phyloP scores from a whole-genome alignment of 1,284 basidiomycete species.

The Heterobasidion parviporum region DNA sequence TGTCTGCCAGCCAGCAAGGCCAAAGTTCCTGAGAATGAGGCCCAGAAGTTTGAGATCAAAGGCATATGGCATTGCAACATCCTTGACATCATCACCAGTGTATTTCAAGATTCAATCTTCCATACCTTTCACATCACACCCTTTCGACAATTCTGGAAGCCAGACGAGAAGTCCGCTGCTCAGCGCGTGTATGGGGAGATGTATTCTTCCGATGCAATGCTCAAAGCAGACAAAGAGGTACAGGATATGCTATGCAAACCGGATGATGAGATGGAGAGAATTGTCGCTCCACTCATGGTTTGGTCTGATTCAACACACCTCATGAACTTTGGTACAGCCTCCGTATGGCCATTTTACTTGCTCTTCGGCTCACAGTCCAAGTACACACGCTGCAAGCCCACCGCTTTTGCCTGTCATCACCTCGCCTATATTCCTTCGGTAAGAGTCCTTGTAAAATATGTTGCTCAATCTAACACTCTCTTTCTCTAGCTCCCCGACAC shows the following conservation, averaged over 20 bases:
- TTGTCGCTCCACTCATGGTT: not conserved
- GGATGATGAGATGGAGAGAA: not conserved
- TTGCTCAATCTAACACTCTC: not conserved
- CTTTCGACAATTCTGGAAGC: not conserved
- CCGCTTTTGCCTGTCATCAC: not conserved
- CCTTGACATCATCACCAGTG: not conserved
- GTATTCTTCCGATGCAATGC: not conserved
- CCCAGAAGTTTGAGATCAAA: too few species aligned
- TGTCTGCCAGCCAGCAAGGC: too few species aligned
- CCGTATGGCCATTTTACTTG: not conserved
- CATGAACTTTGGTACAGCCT: not conserved
- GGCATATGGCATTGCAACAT: not conserved
- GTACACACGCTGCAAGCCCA: not conserved
- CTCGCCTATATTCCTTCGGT: conserved; percentile 1
- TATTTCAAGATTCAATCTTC: not conserved
- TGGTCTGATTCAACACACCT: not conserved
- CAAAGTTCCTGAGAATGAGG: too few species aligned
- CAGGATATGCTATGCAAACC: not conserved
- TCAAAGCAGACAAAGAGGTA: not conserved
- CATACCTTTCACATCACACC: not conserved
- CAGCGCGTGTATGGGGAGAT: not conserved
- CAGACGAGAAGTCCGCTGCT: not conserved
- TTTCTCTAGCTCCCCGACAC: not conserved
- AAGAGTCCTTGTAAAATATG: not conserved
- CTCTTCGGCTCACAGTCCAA: not conserved